Percentiles rank a stretch among this genome's conserved stretches.
phyloP scores from a whole-genome alignment of 306 rosid species.

The Urtica urens region DNA sequence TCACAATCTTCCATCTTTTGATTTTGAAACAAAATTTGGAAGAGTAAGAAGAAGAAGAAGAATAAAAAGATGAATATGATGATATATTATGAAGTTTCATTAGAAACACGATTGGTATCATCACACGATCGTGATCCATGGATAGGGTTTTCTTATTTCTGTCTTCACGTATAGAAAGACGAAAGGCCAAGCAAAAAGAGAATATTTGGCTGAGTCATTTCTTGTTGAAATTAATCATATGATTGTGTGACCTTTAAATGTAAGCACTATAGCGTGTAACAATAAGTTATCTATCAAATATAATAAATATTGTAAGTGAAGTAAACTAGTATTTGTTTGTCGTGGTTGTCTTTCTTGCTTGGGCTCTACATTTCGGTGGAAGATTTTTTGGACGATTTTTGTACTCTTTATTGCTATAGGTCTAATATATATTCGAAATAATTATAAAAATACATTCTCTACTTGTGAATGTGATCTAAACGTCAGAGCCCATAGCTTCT shows the following conservation, averaged over 20 bases:
- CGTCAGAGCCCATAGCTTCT: no score
- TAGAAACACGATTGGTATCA: no score
- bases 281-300: constrained; percentile 11
- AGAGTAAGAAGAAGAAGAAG: constrained; percentile 2
- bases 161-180: not conserved
- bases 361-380: constrained; percentile 2
- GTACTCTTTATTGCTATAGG: no score
- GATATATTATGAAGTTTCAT: no score
- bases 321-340: constrained; percentile 11
- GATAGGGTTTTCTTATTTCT: no score
- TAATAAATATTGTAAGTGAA: constrained; percentile 17
- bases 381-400: not conserved
- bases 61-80: no score
- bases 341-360: constrained; percentile 12
- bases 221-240: not conserved
- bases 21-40: not conserved
- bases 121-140: no score
- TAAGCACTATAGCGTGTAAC: constrained; percentile 20
- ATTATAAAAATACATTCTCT: no score
- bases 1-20: constrained; percentile 59
- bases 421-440: no score
- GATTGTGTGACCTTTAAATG: not conserved
- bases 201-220: not conserved
- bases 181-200: constrained; percentile 7
- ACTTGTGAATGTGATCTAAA: no score